Conservation (phyloP, 164 flowering plant species). For the Cinnamomum micranthum region DNA sequence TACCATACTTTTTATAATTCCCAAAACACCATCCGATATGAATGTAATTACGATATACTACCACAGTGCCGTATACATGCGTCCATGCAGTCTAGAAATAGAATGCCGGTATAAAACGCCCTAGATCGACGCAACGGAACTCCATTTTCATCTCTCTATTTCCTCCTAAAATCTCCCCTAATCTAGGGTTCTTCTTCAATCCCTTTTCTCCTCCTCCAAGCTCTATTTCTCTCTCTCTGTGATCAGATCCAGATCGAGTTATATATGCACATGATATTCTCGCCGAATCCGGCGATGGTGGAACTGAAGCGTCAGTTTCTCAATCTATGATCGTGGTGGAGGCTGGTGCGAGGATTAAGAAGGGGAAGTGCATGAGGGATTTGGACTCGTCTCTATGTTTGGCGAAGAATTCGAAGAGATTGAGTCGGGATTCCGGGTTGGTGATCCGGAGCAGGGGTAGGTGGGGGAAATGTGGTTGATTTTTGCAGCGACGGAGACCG, state of each 20-base stretch:
- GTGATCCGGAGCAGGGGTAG: constrained; percentile 71
- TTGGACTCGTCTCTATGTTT: constrained; percentile 30
- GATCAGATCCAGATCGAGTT: constrained; percentile 4
- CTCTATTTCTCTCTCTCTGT: not conserved
- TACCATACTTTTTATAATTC: no score
- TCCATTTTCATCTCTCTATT: not conserved
- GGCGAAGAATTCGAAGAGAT: constrained; percentile 31
- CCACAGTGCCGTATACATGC: not conserved
- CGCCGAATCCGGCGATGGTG: constrained; percentile 17
- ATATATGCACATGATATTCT: not conserved
- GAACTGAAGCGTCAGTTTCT: constrained; percentile 9
- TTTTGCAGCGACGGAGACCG: not conserved
- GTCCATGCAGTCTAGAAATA: not conserved
- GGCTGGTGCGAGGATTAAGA: constrained; percentile 9
- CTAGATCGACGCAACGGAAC: not conserved
- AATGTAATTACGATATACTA: not conserved
- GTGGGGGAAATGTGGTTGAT: constrained; percentile 86
- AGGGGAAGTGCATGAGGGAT: constrained; percentile 49
- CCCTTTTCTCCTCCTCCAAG: not conserved
- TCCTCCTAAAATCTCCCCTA: not conserved
- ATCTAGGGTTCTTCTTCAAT: constrained; percentile 1
- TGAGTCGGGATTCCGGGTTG: constrained; percentile 51
- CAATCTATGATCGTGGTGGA: constrained; percentile 27
- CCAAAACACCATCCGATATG: not conserved
- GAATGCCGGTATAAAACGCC: not conserved